phyloP scores from a whole-genome alignment of 2,329 filamentous ascomycete genomes.

The Sordariomycetes sp. region DNA sequence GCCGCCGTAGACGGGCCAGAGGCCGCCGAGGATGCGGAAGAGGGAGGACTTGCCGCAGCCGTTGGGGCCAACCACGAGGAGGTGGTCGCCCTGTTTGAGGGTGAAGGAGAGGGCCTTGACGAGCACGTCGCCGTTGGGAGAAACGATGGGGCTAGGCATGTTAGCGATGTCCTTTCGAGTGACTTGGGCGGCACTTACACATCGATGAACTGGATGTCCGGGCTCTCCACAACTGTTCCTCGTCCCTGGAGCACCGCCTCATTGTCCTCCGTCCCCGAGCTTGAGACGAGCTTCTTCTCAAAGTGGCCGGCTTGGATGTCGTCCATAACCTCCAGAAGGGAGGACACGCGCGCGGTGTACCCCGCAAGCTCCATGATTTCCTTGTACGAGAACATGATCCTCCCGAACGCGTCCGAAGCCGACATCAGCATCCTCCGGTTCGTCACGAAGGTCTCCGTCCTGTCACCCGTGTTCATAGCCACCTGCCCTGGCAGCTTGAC shows the following conservation, averaged over 20 bases:
- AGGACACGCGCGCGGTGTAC: constrained; percentile 86
- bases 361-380: constrained; percentile 94
- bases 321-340: constrained; percentile 84
- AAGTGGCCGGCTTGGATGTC: constrained; percentile 86
- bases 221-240: constrained; percentile 71
- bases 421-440: constrained; percentile 86
- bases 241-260: constrained; percentile 73
- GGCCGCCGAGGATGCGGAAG: constrained; percentile 88
- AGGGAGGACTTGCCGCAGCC: constrained; percentile 94
- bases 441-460: constrained; percentile 75
- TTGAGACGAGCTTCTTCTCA: constrained; percentile 92
- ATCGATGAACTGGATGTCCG: constrained; percentile 73
- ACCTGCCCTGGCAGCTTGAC: constrained; percentile 74
- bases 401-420: constrained; percentile 89
- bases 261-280: constrained; percentile 71
- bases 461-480: constrained; percentile 56
- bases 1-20: constrained; percentile 97
- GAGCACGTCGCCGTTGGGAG: constrained; percentile 89
- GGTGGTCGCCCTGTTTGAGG: constrained; percentile 76
- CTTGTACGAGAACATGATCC: constrained; percentile 96
- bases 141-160: constrained; percentile 65
- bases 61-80: constrained; percentile 92
- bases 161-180: constrained; percentile 8
- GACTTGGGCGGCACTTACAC: constrained; percentile 40
- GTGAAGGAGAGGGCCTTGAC: constrained; percentile 78